Percentiles rank a stretch among this genome's conserved stretches.
Evolutionary conservation across 305 asterid species (phyloP).

Genomic region (Fraxinus floribunda): DNA sequence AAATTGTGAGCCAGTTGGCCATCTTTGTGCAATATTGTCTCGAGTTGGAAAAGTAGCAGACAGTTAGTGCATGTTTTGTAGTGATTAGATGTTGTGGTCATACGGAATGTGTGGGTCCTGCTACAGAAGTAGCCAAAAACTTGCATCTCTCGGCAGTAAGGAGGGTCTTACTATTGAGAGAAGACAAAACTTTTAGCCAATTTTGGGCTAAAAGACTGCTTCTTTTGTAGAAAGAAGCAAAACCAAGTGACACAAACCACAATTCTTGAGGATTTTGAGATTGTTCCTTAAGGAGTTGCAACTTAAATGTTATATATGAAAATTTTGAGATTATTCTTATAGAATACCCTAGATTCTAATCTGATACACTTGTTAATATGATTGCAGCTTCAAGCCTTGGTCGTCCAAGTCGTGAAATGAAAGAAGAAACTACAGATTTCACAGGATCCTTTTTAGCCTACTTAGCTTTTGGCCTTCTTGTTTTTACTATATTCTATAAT

Average conservation of each 20-base stretch:
- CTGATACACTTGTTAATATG: neutral
- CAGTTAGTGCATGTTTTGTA: neutral
- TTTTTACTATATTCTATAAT: conserved; percentile 62
- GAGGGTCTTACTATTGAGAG: neutral
- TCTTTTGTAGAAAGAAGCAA: neutral
- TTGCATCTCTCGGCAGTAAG: neutral
- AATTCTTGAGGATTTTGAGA: neutral
- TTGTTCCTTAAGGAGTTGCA: neutral
- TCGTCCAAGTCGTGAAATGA: conserved; percentile 22
- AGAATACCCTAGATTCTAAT: neutral
- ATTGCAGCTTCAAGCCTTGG: conserved; percentile 31
- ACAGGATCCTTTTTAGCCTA: conserved; percentile 46
- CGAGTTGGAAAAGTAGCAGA: neutral
- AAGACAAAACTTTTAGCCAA: neutral
- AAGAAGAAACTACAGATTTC: conserved; percentile 29
- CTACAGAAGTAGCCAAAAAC: neutral
- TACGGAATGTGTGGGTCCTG: neutral
- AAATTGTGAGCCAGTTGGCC: neutral
- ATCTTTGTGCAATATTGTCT: neutral
- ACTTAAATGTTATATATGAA: neutral
- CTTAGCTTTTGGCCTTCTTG: conserved; percentile 40
- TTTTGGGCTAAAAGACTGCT: neutral
- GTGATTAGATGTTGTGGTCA: neutral
- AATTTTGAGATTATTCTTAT: neutral
- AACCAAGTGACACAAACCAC: neutral